A percentile compares a stretch with the other conserved stretches of the same genome.
Conservation (phyloP, 2,329 filamentous ascomycete genomes). For the Xylariomycetidae sp. region DNA sequence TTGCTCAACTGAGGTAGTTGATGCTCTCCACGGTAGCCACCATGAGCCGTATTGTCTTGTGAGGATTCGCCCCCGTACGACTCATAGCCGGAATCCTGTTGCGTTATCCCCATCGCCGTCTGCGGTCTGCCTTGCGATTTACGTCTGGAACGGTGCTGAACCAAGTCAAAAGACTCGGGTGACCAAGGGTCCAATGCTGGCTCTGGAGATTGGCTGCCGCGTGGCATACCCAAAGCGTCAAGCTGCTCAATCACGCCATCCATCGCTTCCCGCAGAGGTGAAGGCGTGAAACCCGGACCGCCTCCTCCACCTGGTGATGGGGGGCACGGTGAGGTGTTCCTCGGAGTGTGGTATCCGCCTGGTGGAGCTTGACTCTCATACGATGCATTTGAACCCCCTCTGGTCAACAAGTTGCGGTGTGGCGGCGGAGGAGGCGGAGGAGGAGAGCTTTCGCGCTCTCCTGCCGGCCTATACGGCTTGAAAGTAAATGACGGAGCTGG, state of each 20-base stretch:
- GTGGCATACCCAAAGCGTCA: constrained; percentile 70
- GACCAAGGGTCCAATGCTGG: constrained; percentile 74
- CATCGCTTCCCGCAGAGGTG: constrained; percentile 90
- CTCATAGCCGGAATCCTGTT: constrained; percentile 55
- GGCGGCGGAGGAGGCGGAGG: constrained; percentile 80
- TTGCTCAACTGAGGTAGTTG: constrained; percentile 69
- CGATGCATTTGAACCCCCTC: constrained; percentile 27
- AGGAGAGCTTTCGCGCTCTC: constrained; percentile 44
- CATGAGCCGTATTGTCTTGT: constrained; percentile 37
- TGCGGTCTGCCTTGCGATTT: constrained; percentile 47
- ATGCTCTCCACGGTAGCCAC: constrained; percentile 40
- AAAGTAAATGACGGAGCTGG: constrained; percentile 34
- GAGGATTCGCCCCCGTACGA: constrained; percentile 52
- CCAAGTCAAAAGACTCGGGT: constrained; percentile 72
- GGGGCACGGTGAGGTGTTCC: constrained; percentile 57
- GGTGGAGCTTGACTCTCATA: constrained; percentile 30
- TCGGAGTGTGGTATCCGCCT: constrained; percentile 46
- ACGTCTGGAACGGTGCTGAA: constrained; percentile 35
- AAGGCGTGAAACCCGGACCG: constrained; percentile 69
- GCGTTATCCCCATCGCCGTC: constrained; percentile 67
- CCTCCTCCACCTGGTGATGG: constrained; percentile 60
- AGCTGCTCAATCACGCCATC: constrained; percentile 96
- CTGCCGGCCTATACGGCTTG: constrained; percentile 27
- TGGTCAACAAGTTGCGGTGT: constrained; percentile 56
- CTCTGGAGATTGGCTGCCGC: constrained; percentile 49